A percentile compares a stretch with the other conserved stretches of the same genome.
Conservation (phyloP, 2,329 filamentous ascomycete species). For the Arthrobotrys megalospora region DNA sequence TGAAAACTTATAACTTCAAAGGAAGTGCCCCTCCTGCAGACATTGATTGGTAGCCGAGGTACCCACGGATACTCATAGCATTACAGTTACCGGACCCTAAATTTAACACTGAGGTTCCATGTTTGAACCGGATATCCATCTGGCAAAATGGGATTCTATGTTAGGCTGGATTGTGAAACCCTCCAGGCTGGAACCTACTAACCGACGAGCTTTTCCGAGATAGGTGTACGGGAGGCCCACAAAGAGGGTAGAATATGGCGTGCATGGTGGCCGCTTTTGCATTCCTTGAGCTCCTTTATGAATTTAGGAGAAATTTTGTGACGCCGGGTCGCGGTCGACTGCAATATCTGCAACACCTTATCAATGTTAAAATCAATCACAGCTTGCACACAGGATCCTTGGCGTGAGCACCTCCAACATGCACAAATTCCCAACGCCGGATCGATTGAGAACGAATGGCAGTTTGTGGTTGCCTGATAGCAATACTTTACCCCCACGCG, state of each 20-base stretch:
- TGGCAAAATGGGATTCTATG: too few species aligned
- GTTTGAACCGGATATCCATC: too few species aligned
- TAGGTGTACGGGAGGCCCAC: neutral
- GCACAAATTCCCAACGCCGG: neutral
- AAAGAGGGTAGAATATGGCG: neutral
- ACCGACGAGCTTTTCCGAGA: neutral
- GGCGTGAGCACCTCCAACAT: constrained; percentile 9
- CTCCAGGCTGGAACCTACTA: too few species aligned
- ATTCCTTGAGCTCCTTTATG: constrained; percentile 1
- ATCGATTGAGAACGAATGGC: neutral
- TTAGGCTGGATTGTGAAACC: too few species aligned
- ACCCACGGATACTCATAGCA: neutral
- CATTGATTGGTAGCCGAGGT: neutral
- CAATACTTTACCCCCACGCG: constrained; percentile 39
- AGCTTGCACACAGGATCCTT: constrained; percentile 32
- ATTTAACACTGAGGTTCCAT: too few species aligned
- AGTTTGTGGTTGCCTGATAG: constrained; percentile 27
- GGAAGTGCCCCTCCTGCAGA: neutral
- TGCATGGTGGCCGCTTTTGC: constrained; percentile 13
- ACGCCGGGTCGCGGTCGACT: neutral
- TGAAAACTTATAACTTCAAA: neutral
- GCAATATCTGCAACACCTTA: constrained; percentile 31
- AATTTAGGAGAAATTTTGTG: neutral
- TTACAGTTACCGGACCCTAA: too few species aligned
- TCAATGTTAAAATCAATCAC: constrained; percentile 24